A percentile compares a stretch with the other conserved stretches of the same genome.
Conservation (phyloP, 106 monocot species). For the Platanthera zijinensis region DNA sequence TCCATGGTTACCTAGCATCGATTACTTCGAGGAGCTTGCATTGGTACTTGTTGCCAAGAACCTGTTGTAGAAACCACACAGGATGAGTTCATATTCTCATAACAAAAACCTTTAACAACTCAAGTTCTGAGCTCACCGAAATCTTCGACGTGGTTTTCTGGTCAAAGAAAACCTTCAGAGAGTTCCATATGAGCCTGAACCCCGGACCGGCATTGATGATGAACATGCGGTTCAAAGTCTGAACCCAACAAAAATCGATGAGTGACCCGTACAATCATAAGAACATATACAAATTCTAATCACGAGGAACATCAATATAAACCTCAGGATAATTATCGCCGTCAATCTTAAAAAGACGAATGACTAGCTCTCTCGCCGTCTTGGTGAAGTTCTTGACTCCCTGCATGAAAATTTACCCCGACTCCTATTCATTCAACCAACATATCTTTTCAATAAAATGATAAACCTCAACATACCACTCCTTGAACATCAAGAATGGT, state of each 20-base stretch:
- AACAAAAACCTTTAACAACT: not conserved
- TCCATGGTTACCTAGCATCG: slow-evolving; percentile 51
- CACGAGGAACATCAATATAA: not conserved
- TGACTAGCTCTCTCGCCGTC: slow-evolving; percentile 56
- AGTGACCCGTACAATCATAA: not conserved
- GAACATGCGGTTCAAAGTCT: slow-evolving; percentile 73
- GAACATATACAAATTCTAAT: not conserved
- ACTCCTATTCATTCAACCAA: not conserved
- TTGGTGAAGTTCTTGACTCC: slow-evolving; percentile 59
- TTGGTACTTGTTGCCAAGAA: slow-evolving; percentile 88
- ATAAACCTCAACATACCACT: slow-evolving; percentile 26
- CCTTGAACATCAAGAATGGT: slow-evolving; percentile 59
- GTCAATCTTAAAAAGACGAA: slow-evolving; percentile 57
- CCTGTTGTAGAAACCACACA: slow-evolving; percentile 30
- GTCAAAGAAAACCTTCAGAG: slow-evolving; percentile 80
- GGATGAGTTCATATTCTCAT: not conserved
- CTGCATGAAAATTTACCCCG: slow-evolving; percentile 9
- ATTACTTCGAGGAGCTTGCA: slow-evolving; percentile 87
- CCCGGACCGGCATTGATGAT: slow-evolving; percentile 81
- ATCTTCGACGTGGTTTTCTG: slow-evolving; percentile 74
- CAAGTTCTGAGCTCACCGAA: slow-evolving; percentile 20
- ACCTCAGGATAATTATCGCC: slow-evolving; percentile 91
- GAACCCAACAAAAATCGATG: not conserved
- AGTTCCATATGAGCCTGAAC: slow-evolving; percentile 85
- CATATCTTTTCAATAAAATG: not conserved